Base-by-base conservation (phyloP, 1,284 basidiomycete species). In the Leccinum pachyderme region DNA sequence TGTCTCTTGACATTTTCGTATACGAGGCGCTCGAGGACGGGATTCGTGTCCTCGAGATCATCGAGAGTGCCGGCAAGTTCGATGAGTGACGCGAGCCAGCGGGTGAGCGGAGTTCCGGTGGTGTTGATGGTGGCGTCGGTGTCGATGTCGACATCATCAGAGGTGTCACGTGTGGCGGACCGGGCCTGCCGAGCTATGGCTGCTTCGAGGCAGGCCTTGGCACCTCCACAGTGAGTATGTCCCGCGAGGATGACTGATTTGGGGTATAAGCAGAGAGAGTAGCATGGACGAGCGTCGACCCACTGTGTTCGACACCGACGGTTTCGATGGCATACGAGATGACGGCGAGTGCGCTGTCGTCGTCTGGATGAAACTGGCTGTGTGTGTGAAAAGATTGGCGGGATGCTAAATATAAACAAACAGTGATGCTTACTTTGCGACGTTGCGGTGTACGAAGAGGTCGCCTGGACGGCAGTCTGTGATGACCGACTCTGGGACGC, bases 291-390 rank as follows among this genome's bases (percentile, higher is more conserved):
- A 13, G 47, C 29, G 5, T 32, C 2, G n/a, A 79, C 79, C 67
- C 66, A 93, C 91, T 82, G 75, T 98, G 90, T 72, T 91, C 80
- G 43, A 95, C 88, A 54, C 89, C 87, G 55, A 97, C 77, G 61
- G 81, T 76, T 60, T 83, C 80, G 39, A 98, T 79, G 7, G 91
- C 95, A 71, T 90, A 98, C 7, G 84, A 79, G 58, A 98, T 80
- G 2, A 93, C 90, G 2, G 93, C 82, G 49, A 85, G 77, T 1
- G 86, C 86, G 61, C 84, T 93, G 64, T 86, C 83, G 72, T 98
- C 95, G 58, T 87, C 74, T 2, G 78, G 75, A 61, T 87, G 87
- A 74, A 95, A 86, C 78, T 95, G 88, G 73, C 90, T 91, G 65
- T 18, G 5, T 1, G 33, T 24, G 32, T 18, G 13, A 9, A 7